phyloP scores from a whole-genome alignment of 192 early-diverging fungal species.

The Coemansia sp. region DNA sequence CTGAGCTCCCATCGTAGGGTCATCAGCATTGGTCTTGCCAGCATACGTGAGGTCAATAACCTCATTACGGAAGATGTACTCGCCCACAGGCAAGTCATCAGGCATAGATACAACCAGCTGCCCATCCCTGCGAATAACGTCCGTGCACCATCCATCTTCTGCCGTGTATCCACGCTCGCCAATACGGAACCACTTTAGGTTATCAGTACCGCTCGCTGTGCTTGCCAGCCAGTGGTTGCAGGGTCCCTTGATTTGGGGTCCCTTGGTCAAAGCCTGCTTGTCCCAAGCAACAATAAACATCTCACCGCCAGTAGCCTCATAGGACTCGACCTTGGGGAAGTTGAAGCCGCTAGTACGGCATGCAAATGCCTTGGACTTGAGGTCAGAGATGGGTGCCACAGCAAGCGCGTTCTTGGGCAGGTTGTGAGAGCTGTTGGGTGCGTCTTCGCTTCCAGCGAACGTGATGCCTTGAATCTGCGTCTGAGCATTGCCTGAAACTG shows the following conservation, averaged over 20 bases:
- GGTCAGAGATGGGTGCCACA: neutral
- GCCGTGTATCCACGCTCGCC: neutral
- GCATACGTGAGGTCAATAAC: slow-evolving; percentile 6
- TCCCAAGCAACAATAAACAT: neutral
- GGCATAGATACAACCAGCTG: neutral
- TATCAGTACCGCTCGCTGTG: neutral
- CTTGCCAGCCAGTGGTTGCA: neutral
- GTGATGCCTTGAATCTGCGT: neutral
- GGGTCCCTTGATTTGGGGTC: neutral
- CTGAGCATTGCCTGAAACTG: neutral
- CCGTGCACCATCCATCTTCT: neutral
- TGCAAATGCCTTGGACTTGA: neutral
- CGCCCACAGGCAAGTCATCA: neutral
- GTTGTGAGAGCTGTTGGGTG: neutral
- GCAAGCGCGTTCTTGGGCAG: slow-evolving; percentile 1
- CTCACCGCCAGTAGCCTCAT: neutral
- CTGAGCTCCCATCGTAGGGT: slow-evolving; percentile 3
- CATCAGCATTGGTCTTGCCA: neutral
- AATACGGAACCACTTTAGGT: slow-evolving; percentile 4
- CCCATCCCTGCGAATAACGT: neutral
- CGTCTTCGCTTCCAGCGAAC: neutral
- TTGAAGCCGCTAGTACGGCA: slow-evolving; percentile 1
- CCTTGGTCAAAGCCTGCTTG: neutral
- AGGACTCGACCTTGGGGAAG: neutral
- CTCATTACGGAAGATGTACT: neutral